A percentile compares a stretch with the other conserved stretches of the same genome.
phyloP scores from a whole-genome alignment of 2,329 filamentous ascomycete species.

The Periconia sp. region DNA sequence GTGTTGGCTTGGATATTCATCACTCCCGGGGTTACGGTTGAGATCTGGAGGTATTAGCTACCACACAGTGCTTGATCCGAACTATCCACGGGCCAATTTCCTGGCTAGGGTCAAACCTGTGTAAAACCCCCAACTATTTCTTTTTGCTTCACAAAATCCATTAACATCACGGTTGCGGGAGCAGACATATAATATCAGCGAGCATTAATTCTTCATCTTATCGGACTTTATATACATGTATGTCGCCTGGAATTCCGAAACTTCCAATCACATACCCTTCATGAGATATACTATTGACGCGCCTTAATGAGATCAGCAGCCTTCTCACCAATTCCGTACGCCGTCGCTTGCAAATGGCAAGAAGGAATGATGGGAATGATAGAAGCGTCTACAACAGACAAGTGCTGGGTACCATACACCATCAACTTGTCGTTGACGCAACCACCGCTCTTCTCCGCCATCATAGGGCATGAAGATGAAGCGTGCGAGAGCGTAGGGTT shows the following conservation, averaged over 20 bases:
- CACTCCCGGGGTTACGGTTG: no score
- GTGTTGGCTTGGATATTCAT: no score
- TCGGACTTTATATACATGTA: not conserved
- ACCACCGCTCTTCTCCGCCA: conserved; percentile 33
- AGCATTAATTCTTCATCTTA: no score
- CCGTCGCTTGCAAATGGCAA: conserved; percentile 35
- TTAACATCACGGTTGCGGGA: no score
- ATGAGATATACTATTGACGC: not conserved
- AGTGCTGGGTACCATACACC: conserved; percentile 30
- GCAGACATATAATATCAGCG: no score
- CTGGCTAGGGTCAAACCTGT: no score
- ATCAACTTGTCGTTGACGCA: conserved; percentile 28
- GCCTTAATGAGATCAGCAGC: conserved; percentile 34
- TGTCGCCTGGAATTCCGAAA: not conserved
- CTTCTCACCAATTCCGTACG: conserved; percentile 39
- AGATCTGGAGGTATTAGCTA: no score
- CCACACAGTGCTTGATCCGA: no score
- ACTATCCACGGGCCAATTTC: no score
- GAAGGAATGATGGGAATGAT: conserved; percentile 35
- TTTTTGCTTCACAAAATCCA: no score
- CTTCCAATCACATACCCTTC: not conserved
- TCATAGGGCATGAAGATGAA: conserved; percentile 33
- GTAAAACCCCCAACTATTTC: no score
- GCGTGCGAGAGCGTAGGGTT: conserved; percentile 1
- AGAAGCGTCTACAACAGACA: conserved; percentile 35